A percentile compares a stretch with the other conserved stretches of the same genome.
Conservation (phyloP, 1,139 yeast species). For the Sugiyamaella novakii region DNA sequence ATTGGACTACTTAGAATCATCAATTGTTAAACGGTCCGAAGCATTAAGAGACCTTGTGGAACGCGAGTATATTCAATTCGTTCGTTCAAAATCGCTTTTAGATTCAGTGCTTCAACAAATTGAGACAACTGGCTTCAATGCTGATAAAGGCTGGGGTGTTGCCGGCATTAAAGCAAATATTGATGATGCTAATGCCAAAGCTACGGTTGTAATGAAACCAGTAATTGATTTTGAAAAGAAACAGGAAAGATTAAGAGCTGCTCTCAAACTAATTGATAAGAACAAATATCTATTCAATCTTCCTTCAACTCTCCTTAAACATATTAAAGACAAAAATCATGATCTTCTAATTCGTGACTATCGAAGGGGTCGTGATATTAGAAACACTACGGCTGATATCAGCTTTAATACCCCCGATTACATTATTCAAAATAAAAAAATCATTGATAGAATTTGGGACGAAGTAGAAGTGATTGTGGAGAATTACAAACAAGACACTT, state of each 20-base stretch:
- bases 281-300: slow-evolving; percentile 70
- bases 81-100: slow-evolving; percentile 69
- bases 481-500: slow-evolving; percentile 62
- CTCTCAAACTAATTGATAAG: slow-evolving; percentile 63
- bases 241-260: slow-evolving; percentile 59
- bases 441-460: slow-evolving; percentile 59
- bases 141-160: slow-evolving; percentile 44
- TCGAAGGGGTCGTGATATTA: slow-evolving; percentile 53
- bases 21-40: slow-evolving; percentile 64
- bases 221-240: slow-evolving; percentile 64
- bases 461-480: slow-evolving; percentile 68
- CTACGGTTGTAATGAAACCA: slow-evolving; percentile 74
- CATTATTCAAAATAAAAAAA: slow-evolving; percentile 36
- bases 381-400: slow-evolving; percentile 33
- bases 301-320: slow-evolving; percentile 60
- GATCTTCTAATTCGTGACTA: slow-evolving; percentile 72
- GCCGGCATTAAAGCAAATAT: slow-evolving; percentile 35
- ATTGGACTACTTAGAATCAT: slow-evolving; percentile 58
- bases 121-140: slow-evolving; percentile 44
- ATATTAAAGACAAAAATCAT: slow-evolving; percentile 63
- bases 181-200: slow-evolving; percentile 46
- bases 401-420: slow-evolving; percentile 36
- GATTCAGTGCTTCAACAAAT: slow-evolving; percentile 61
- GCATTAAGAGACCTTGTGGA: slow-evolving; percentile 70
- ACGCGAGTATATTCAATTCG: slow-evolving; percentile 71